These are phyloP conservation scores for Parietaria judaica DNA, from an alignment of 306 rosid species.

Conservation along the genomic window DNA sequence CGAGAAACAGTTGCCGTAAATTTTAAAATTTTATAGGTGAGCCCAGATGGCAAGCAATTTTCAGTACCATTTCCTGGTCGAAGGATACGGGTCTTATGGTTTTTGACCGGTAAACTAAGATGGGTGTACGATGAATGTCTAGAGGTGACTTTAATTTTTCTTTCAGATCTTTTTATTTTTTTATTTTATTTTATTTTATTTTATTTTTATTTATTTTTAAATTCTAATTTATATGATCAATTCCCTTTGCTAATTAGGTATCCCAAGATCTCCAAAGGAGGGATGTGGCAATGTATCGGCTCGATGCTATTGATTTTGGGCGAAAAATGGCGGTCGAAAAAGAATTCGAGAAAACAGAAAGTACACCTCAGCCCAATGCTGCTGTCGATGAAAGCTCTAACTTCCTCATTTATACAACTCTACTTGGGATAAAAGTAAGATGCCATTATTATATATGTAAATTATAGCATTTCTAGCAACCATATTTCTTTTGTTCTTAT, in stretches of 20 bases:
- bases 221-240: constrained; percentile 14
- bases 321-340: constrained; percentile 95
- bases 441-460: constrained; percentile 11
- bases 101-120: constrained; percentile 78
- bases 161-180: constrained; percentile 8
- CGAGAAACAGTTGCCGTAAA: background rate
- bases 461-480: too few relatives aligned
- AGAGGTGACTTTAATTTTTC: constrained; percentile 49
- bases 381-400: constrained; percentile 93
- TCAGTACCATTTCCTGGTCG: constrained; percentile 89
- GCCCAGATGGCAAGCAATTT: constrained; percentile 92
- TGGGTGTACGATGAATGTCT: constrained; percentile 94
- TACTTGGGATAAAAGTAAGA: constrained; percentile 90
- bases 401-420: constrained; percentile 84
- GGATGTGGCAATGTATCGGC: constrained; percentile 71
- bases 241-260: constrained; percentile 40
- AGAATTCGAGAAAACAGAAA: constrained; percentile 94
- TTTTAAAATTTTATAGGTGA: constrained; percentile 45
- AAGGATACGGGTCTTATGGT: constrained; percentile 93
- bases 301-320: constrained; percentile 97
- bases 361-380: constrained; percentile 78
- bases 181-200: background rate
- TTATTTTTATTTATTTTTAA: constrained; percentile 5
- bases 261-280: constrained; percentile 99
- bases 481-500: background rate